Percentiles rank a stretch among this genome's conserved stretches.
Evolutionary conservation across 169 alveolate genomes (phyloP).

Genomic region (Cryptosporidium xiaoi): DNA sequence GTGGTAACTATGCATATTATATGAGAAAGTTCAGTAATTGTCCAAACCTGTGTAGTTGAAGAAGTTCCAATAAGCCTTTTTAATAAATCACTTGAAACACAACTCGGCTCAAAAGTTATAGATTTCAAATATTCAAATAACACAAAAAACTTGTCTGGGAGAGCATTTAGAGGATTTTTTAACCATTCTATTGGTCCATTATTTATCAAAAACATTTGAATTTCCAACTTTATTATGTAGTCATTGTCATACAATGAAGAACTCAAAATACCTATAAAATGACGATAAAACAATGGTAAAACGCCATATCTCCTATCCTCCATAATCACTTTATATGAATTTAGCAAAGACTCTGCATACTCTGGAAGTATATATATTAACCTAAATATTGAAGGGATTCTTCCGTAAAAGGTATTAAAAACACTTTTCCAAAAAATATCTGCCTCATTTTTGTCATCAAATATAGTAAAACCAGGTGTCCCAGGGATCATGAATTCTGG

Average conservation of each 20-base stretch:
- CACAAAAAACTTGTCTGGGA: conserved; percentile 18
- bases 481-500: conserved; percentile 58
- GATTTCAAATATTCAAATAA: conserved; percentile 33
- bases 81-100: conserved; percentile 35
- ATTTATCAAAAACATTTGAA: conserved; percentile 66
- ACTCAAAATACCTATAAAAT: conserved; percentile 51
- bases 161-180: conserved; percentile 7
- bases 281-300: conserved; percentile 30
- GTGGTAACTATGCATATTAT: conserved; percentile 54
- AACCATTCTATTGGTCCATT: conserved; percentile 70
- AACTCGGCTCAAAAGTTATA: conserved; percentile 31
- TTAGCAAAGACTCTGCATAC: conserved; percentile 36
- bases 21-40: conserved; percentile 50
- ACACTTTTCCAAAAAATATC: conserved; percentile 37
- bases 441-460: neutral
- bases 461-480: conserved; percentile 5
- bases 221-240: conserved; percentile 45
- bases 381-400: conserved; percentile 59
- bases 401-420: conserved; percentile 37
- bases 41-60: conserved; percentile 62
- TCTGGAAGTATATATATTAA: conserved; percentile 39
- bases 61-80: conserved; percentile 2
- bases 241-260: conserved; percentile 45
- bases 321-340: conserved; percentile 46
- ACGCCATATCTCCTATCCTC: conserved; percentile 26